Evolutionary conservation across 2,329 filamentous ascomycete genomes (phyloP).

Genomic region (Cladophialophora yegresii): DNA sequence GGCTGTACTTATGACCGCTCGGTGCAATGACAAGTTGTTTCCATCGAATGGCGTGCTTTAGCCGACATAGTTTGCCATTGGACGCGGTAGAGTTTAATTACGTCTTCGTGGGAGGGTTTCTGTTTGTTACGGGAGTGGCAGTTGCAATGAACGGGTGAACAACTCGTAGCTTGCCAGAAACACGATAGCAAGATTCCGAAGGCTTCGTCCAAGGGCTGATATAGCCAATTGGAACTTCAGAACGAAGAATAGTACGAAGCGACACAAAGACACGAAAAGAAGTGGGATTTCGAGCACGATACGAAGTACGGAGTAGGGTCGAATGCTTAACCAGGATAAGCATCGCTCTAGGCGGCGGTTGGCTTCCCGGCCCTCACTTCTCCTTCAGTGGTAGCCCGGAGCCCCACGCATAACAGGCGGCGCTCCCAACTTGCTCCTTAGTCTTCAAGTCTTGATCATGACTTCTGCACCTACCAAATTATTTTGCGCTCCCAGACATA

Average conservation of each 20-base stretch:
- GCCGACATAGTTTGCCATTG: conserved; percentile 6
- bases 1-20: background rate
- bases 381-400: background rate
- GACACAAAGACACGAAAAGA: background rate
- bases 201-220: background rate
- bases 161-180: background rate
- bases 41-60: conserved; percentile 13
- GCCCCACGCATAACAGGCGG: background rate
- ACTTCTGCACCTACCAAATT: background rate
- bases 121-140: background rate
- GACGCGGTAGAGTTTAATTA: background rate
- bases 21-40: background rate
- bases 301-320: background rate
- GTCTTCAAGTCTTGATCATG: too few relatives aligned
- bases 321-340: conserved; percentile 11
- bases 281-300: background rate
- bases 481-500: too few relatives aligned
- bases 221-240: background rate
- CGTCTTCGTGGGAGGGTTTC: background rate
- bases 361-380: background rate
- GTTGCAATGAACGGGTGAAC: background rate
- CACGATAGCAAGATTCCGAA: background rate
- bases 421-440: background rate
- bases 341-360: background rate
- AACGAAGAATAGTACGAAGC: too few relatives aligned